Evolutionary conservation across 768 basidiomycete genomes (phyloP).

Genomic region (Tylopilus subfusipes): DNA sequence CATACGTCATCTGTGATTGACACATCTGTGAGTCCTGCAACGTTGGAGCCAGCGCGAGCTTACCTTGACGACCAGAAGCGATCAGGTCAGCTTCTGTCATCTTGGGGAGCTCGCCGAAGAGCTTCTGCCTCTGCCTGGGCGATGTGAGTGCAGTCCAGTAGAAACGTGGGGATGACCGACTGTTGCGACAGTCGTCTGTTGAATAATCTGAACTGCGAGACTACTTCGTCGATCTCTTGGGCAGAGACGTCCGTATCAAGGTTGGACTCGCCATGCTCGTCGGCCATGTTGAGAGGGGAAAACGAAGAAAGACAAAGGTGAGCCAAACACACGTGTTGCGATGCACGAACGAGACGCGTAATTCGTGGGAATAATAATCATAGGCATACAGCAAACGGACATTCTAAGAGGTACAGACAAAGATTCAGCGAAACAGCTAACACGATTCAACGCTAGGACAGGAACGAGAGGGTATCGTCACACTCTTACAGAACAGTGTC

Average conservation of each 20-base stretch:
- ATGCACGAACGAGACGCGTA: background rate
- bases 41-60: background rate
- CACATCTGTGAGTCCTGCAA: background rate
- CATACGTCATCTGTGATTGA: slow-evolving; percentile 57
- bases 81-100: slow-evolving; percentile 49
- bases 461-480: slow-evolving; percentile 20
- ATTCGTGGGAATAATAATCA: slow-evolving; percentile 29
- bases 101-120: slow-evolving; percentile 46
- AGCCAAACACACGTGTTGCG: slow-evolving; percentile 8
- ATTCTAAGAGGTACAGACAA: slow-evolving; percentile 27
- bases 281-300: slow-evolving; percentile 18
- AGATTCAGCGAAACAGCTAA: slow-evolving; percentile 31
- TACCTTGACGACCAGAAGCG: slow-evolving; percentile 47
- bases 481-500: slow-evolving; percentile 26
- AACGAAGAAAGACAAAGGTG: background rate
- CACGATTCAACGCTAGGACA: slow-evolving; percentile 23
- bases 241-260: slow-evolving; percentile 14
- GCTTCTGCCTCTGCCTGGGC: slow-evolving; percentile 33
- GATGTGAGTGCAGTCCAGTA: slow-evolving; percentile 7
- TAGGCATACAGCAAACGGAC: slow-evolving; percentile 19
- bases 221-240: slow-evolving; percentile 30
- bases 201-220: slow-evolving; percentile 30
- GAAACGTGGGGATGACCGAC: slow-evolving; percentile 11
- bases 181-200: slow-evolving; percentile 26
- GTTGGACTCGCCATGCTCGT: slow-evolving; percentile 13